phyloP scores from a whole-genome alignment of 805 yeast species.

The Metschnikowia hibisci region DNA sequence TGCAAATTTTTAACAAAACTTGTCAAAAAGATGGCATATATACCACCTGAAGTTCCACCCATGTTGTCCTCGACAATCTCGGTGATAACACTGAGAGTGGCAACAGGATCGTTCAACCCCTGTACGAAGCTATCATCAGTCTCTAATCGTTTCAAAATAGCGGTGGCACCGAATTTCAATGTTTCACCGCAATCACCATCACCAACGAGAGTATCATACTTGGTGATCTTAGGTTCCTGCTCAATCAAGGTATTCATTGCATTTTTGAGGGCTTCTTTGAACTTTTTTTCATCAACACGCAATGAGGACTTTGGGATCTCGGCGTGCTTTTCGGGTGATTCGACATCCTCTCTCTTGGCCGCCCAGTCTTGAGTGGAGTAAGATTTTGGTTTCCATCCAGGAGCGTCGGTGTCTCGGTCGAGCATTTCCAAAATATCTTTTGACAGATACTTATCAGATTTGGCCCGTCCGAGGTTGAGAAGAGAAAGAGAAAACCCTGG shows the following conservation, averaged over 20 bases:
- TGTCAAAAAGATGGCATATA: conserved; percentile 80
- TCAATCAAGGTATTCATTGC: conserved; percentile 28
- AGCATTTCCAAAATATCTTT: conserved; percentile 45
- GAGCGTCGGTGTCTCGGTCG: conserved; percentile 72
- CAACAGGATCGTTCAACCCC: conserved; percentile 44
- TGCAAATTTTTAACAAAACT: conserved; percentile 58
- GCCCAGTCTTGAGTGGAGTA: conserved; percentile 30
- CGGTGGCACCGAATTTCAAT: conserved; percentile 74
- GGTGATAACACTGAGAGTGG: conserved; percentile 66
- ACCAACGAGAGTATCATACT: conserved; percentile 84
- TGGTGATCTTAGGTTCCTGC: conserved; percentile 75
- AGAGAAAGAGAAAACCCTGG: conserved; percentile 88
- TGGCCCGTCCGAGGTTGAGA: conserved; percentile 55
- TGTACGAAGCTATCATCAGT: conserved; percentile 25
- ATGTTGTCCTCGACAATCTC: conserved; percentile 83
- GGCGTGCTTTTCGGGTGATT: conserved; percentile 25
- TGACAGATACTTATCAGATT: conserved; percentile 10
- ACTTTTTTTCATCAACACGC: conserved; percentile 38
- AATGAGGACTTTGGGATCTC: conserved; percentile 25
- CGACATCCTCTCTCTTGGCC: conserved; percentile 20
- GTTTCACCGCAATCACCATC: conserved; percentile 98
- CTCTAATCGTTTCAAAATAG: conserved; percentile 53
- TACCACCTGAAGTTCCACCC: conserved; percentile 98
- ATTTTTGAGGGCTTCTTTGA: conserved; percentile 49
- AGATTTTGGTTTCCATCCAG: conserved; percentile 68